A percentile compares a stretch with the other conserved stretches of the same genome.
These are phyloP conservation scores for Plenodomus tracheiphilus DNA, from an alignment of 2,329 filamentous ascomycete species.

Conservation along the genomic window DNA sequence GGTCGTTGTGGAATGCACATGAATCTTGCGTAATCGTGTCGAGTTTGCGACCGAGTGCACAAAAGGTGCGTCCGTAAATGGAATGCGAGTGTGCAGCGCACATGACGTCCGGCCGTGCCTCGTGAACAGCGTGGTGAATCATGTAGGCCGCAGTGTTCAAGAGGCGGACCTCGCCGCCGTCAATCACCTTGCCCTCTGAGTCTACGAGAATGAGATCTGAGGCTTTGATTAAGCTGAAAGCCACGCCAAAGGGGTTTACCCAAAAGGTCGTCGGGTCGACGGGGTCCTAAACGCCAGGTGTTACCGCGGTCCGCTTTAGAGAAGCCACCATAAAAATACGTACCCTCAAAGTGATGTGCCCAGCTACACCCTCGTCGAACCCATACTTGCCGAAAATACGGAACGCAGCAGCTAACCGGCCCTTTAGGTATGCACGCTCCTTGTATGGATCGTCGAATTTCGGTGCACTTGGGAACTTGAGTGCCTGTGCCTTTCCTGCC, in stretches of 20 bases:
- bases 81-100: constrained; percentile 63
- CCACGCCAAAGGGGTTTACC: constrained; percentile 68
- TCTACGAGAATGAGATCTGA: constrained; percentile 71
- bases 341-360: constrained; percentile 64
- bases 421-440: constrained; percentile 44
- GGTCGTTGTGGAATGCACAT: constrained; percentile 58
- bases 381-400: constrained; percentile 46
- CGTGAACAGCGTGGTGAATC: constrained; percentile 63
- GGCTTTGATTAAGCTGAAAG: constrained; percentile 64
- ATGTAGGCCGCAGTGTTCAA: constrained; percentile 57
- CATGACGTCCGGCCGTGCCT: constrained; percentile 61
- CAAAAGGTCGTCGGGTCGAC: constrained; percentile 64
- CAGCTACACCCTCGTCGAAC: constrained; percentile 56
- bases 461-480: constrained; percentile 34
- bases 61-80: constrained; percentile 65
- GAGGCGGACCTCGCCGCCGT: constrained; percentile 55
- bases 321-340: constrained; percentile 1
- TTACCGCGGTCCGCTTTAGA: neutral
- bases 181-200: constrained; percentile 63
- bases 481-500: constrained; percentile 28
- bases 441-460: constrained; percentile 44
- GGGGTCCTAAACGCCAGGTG: constrained; percentile 48
- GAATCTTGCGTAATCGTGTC: constrained; percentile 64
- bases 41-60: constrained; percentile 61
- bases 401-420: constrained; percentile 44